Evolutionary conservation across 2,329 filamentous ascomycete species (phyloP).

Genomic region (Phaeosphaeria sp.): DNA sequence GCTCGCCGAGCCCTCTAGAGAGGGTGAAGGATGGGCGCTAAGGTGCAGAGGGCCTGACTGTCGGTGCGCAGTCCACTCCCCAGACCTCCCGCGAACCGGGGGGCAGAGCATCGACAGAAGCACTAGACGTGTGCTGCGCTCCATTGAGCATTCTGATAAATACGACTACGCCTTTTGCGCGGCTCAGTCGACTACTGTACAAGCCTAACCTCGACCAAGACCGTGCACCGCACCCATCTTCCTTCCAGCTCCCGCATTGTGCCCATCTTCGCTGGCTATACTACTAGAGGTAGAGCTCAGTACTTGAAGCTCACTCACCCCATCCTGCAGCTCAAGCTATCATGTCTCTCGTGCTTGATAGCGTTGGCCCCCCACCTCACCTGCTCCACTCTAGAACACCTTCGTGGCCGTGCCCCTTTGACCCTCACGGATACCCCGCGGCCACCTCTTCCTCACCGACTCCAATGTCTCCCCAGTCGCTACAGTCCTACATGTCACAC

Average conservation of each 20-base stretch:
- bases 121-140: conserved; percentile 35
- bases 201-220: conserved; percentile 12
- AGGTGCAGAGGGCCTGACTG: conserved; percentile 26
- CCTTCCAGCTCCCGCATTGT: conserved; percentile 13
- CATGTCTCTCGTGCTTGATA: conserved; percentile 46
- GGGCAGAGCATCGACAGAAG: conserved; percentile 40
- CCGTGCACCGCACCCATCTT: conserved; percentile 13
- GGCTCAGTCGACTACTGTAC: conserved; percentile 20
- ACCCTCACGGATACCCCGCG: conserved; percentile 31
- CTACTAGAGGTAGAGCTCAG: conserved; percentile 18
- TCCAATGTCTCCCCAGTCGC: conserved; percentile 42
- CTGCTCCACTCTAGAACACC: conserved; percentile 34
- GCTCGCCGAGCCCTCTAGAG: conserved; percentile 23
- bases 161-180: conserved; percentile 25
- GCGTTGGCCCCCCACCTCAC: conserved; percentile 44
- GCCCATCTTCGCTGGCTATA: conserved; percentile 15
- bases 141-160: conserved; percentile 29
- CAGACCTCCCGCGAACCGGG: conserved; percentile 29
- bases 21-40: conserved; percentile 38
- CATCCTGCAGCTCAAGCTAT: conserved; percentile 18
- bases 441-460: conserved; percentile 32
- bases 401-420: conserved; percentile 39
- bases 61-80: conserved; percentile 32
- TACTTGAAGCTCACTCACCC: conserved; percentile 16
- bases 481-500: conserved; percentile 38